These are phyloP conservation scores for Aspergillus kassunensis DNA, from an alignment of 495 filamentous ascomycete species.

Conservation along the genomic window DNA sequence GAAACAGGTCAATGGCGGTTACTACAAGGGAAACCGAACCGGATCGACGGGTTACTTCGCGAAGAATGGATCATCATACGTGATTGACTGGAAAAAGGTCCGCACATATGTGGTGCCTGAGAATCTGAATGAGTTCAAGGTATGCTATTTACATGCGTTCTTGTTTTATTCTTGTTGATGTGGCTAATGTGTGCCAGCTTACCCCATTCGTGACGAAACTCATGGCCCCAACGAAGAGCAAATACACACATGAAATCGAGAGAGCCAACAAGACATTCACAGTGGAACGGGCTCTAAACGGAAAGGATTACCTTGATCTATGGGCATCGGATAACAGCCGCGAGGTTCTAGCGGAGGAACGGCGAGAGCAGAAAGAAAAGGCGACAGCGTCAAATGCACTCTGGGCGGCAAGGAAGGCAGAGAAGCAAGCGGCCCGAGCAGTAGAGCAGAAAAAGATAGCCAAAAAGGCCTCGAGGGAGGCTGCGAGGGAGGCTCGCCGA, in stretches of 20 bases:
- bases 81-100: conserved; percentile 79
- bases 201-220: conserved; percentile 78
- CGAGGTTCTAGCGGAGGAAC: conserved; percentile 31
- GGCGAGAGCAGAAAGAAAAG: conserved; percentile 14
- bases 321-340: conserved; percentile 36
- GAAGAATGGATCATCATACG: conserved; percentile 75
- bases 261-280: conserved; percentile 23
- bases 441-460: too few species aligned
- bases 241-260: conserved; percentile 34
- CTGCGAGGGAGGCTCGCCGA: neutral
- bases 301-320: conserved; percentile 36
- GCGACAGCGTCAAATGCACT: too few species aligned
- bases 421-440: neutral
- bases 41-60: conserved; percentile 85
- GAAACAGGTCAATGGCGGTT: conserved; percentile 87
- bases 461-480: neutral
- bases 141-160: conserved; percentile 23
- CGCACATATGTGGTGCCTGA: conserved; percentile 83
- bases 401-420: neutral
- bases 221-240: conserved; percentile 43
- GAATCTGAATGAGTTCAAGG: conserved; percentile 64
- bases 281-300: conserved; percentile 30
- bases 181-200: conserved; percentile 52
- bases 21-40: conserved; percentile 91
- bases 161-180: neutral